A percentile compares a stretch with the other conserved stretches of the same genome.
These are phyloP conservation scores for Entomortierella chlamydospora DNA, from an alignment of 192 early-diverging fungal species.

Conservation along the genomic window DNA sequence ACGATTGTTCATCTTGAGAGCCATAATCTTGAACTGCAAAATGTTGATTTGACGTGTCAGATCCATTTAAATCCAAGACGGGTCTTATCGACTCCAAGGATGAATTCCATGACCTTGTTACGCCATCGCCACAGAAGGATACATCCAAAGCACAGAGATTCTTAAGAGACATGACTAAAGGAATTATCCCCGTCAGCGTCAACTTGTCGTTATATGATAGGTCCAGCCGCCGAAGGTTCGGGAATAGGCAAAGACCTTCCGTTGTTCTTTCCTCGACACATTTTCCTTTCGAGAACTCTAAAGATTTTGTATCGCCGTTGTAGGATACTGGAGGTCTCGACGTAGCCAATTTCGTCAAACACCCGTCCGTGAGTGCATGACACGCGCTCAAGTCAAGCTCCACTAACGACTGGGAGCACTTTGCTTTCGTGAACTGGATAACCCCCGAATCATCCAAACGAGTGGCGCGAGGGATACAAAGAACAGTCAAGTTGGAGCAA, in stretches of 20 bases:
- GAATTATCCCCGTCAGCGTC: slow-evolving; percentile 39
- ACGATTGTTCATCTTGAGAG: neutral
- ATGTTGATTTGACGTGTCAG: neutral
- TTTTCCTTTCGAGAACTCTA: slow-evolving; percentile 9
- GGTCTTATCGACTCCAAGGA: slow-evolving; percentile 13
- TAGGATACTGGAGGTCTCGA: neutral
- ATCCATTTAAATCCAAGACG: slow-evolving; percentile 1
- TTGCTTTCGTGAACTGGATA: slow-evolving; percentile 15
- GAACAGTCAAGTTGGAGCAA: slow-evolving; percentile 25
- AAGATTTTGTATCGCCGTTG: neutral
- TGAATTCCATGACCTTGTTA: slow-evolving; percentile 30
- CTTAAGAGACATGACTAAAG: slow-evolving; percentile 40
- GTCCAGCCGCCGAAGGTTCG: slow-evolving; percentile 34
- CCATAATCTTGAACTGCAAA: neutral
- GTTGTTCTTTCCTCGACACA: slow-evolving; percentile 2
- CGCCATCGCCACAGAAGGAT: slow-evolving; percentile 47
- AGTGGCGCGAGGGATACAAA: slow-evolving; percentile 40
- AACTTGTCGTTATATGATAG: slow-evolving; percentile 49
- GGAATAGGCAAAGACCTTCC: slow-evolving; percentile 11
- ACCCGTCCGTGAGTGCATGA: slow-evolving; percentile 22
- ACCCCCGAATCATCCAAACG: slow-evolving; percentile 29
- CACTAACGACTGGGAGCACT: slow-evolving; percentile 20
- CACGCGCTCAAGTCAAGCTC: slow-evolving; percentile 45
- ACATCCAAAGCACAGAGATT: slow-evolving; percentile 41
- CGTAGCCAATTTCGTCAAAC: slow-evolving; percentile 22